Conservation (phyloP, 2,329 filamentous ascomycete species). For the Rutstroemia sydowiana region DNA sequence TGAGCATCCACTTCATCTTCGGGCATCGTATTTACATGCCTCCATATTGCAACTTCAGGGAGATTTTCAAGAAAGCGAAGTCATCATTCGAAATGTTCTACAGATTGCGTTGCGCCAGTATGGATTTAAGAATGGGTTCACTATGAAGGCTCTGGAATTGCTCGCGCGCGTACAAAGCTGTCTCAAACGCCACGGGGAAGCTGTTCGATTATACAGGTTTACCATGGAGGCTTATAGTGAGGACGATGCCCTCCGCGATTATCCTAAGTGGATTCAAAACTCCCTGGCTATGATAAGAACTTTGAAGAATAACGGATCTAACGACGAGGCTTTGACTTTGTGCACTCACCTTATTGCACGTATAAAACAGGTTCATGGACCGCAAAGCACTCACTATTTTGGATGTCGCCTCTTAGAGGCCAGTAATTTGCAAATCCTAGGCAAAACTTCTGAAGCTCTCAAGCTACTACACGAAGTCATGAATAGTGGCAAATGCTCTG, state of each 20-base stretch:
- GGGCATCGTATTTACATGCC: neutral
- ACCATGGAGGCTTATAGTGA: neutral
- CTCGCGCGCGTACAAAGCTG: neutral
- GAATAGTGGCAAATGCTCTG: neutral
- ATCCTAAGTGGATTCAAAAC: rapidly evolving
- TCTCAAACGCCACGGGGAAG: neutral
- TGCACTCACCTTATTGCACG: neutral
- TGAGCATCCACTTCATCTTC: neutral
- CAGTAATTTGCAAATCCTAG: no score
- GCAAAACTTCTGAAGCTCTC: neutral
- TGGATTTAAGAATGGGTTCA: neutral
- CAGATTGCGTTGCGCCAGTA: neutral
- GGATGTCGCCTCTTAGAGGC: neutral
- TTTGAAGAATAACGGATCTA: neutral
- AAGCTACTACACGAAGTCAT: neutral
- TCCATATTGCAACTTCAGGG: rapidly evolving
- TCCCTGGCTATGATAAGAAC: neutral
- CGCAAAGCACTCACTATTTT: neutral
- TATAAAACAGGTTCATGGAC: neutral
- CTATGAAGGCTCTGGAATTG: neutral
- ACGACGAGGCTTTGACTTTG: neutral
- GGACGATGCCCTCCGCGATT: neutral
- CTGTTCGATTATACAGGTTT: neutral
- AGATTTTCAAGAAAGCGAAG: neutral
- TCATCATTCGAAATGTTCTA: neutral